Base-by-base conservation (phyloP, 176 grass and related monocot genomes). In the Rhipidocladum racemiflorum region DNA sequence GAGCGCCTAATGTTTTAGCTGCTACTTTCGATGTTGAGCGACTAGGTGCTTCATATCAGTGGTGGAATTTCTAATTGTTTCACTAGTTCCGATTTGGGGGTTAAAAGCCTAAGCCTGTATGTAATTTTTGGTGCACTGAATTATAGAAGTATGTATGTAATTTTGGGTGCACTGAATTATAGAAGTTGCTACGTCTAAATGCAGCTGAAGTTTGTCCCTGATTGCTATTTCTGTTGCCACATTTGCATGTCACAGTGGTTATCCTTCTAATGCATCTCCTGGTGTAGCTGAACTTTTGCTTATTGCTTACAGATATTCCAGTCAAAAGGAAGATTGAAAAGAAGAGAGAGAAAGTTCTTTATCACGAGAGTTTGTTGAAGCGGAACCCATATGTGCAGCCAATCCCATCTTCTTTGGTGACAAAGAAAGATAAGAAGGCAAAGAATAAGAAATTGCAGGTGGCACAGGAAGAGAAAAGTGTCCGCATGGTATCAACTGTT, bases 301-400 rank as follows among this genome's bases (percentile, higher is more conserved):
- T 66, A 9, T 48, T 28, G 18, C 35, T 3, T 63, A 35, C 61
- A 97, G 94, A 91, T 78, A 79, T 80, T 82, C 91, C 94, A 67
- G 72, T 76, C 36, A 91, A 93, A 83, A 84, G 89, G 69, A 99
- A 99, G 85, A 91, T 94, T 11, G 93, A 95, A 65, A 93, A 91
- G 78, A 88, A 93, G 25, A 86, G 76, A 56, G 92, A 93, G 59
- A 99, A 91, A 76, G 88, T 92, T 85, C 92, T 99, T 36, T 77
- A 89, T 32, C 92, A 95, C 34, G 92, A 95, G 81, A 91, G 88
- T 56, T 3, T 88, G 44, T 65, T 99, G 64, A 88, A 93, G 75
- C 80, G 84, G 68, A 99, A 95, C 77, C 89, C 87, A 0, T 95
- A 90, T 72, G 79, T 95, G 14, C 87, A 86, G 78, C 57, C 92